phyloP scores from a whole-genome alignment of 2,329 filamentous ascomycete species.

The Chlorencoelia australis region DNA sequence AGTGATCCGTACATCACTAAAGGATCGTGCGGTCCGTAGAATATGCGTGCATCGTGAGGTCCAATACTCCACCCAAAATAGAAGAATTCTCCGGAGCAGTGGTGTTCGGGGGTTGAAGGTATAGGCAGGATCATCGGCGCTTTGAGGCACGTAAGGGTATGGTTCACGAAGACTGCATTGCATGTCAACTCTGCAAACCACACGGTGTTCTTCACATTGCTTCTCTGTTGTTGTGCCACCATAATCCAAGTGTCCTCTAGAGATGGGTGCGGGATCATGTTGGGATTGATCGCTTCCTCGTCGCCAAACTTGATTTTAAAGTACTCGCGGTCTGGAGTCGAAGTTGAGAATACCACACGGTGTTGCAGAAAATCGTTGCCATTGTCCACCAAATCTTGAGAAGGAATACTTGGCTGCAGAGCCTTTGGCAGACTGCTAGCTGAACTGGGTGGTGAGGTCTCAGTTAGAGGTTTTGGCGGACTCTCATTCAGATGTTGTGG shows the following conservation, averaged over 20 bases:
- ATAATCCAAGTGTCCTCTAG: slow-evolving; percentile 39
- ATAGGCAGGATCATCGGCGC: slow-evolving; percentile 36
- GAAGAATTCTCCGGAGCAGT: neutral
- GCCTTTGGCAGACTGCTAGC: no score
- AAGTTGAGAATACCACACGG: slow-evolving; percentile 29
- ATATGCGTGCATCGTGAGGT: slow-evolving; percentile 48
- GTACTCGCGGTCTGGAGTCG: slow-evolving; percentile 36
- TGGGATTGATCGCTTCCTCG: slow-evolving; percentile 40
- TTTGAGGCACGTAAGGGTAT: slow-evolving; percentile 33
- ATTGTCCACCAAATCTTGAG: no score
- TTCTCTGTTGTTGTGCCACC: slow-evolving; percentile 36
- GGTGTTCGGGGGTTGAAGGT: slow-evolving; percentile 33
- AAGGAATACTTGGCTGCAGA: no score
- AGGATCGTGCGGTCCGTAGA: slow-evolving; percentile 41
- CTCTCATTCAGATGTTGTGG: no score
- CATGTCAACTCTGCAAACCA: slow-evolving; percentile 39
- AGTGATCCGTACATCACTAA: slow-evolving; percentile 47
- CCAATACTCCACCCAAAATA: slow-evolving; percentile 29
- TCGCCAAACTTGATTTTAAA: slow-evolving; percentile 39
- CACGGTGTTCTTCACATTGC: slow-evolving; percentile 18
- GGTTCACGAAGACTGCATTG: slow-evolving; percentile 36
- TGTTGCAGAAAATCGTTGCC: no score
- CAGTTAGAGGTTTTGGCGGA: no score
- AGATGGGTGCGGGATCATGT: slow-evolving; percentile 45
- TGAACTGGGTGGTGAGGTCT: no score